phyloP scores from a whole-genome alignment of 1,284 basidiomycete species.

The Trichosporon asahii region DNA sequence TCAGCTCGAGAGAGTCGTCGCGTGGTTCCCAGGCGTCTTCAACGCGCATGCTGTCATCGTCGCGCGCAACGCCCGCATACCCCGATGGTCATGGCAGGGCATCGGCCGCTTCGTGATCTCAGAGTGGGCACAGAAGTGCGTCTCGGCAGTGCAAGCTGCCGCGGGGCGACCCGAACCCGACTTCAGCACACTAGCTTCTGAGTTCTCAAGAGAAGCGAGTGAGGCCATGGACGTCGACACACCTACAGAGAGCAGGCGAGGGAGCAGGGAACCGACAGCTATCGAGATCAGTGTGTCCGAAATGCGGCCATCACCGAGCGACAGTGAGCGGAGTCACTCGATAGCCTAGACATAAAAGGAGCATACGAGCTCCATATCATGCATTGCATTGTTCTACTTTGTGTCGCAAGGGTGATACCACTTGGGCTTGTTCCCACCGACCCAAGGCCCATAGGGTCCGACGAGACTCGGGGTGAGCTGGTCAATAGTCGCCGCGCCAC shows the following conservation, averaged over 20 bases:
- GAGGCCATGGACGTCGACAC: too few relatives aligned
- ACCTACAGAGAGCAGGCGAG: neutral
- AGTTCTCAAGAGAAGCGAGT: too few relatives aligned
- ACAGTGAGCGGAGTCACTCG: neutral
- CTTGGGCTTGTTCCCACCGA: constrained; percentile 39
- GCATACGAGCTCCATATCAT: neutral
- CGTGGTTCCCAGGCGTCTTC: constrained; percentile 46
- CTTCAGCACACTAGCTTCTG: neutral
- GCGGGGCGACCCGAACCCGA: neutral
- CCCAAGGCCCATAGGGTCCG: constrained; percentile 47
- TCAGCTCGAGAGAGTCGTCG: constrained; percentile 38
- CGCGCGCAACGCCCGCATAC: constrained; percentile 26
- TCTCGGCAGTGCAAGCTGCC: constrained; percentile 16
- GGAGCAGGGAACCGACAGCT: neutral
- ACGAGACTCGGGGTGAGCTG: constrained; percentile 80
- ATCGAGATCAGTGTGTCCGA: neutral
- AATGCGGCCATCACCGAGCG: neutral
- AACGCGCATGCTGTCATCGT: constrained; percentile 45
- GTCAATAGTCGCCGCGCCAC: constrained; percentile 54
- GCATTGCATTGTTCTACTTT: neutral
- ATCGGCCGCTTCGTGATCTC: constrained; percentile 36
- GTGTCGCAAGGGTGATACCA: constrained; percentile 21
- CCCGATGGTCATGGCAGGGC: constrained; percentile 31
- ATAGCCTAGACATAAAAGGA: neutral
- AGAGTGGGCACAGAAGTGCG: constrained; percentile 30